A percentile compares a stretch with the other conserved stretches of the same genome.
These are phyloP conservation scores for Chaetomium tenue DNA, from an alignment of 495 filamentous ascomycete species.

Conservation along the genomic window DNA sequence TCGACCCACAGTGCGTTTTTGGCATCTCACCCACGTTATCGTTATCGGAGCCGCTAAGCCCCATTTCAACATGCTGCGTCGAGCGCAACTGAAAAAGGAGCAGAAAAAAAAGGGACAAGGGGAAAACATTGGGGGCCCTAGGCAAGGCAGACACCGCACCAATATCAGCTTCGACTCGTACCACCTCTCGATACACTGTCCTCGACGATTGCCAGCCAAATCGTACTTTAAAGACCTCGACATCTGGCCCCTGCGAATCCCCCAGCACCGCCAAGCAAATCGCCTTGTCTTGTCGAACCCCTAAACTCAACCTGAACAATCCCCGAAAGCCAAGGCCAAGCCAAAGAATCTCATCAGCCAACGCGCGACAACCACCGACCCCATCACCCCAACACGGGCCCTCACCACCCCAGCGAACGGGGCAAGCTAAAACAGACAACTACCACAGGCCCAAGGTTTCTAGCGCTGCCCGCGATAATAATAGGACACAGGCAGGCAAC, in stretches of 20 bases:
- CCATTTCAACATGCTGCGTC: neutral
- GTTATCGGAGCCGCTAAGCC: conserved; percentile 17
- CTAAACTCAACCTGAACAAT: conserved; percentile 14
- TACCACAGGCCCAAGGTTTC: neutral
- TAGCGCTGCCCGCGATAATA: neutral
- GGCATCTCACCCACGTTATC: neutral
- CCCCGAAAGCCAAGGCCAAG: conserved; percentile 18
- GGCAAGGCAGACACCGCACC: neutral
- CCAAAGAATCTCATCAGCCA: conserved; percentile 6
- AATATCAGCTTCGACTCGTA: neutral
- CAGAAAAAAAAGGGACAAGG: neutral
- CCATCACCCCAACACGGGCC: neutral
- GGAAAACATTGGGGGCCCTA: neutral
- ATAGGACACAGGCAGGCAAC: neutral
- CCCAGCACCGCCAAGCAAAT: conserved; percentile 6
- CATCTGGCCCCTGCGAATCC: neutral
- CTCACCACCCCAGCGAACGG: neutral
- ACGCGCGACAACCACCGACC: conserved; percentile 1
- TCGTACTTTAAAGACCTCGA: neutral
- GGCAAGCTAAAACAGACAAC: neutral
- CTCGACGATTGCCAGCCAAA: neutral
- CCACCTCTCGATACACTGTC: neutral
- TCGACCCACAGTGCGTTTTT: neutral
- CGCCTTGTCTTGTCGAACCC: conserved; percentile 4
- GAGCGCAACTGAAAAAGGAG: conserved; percentile 14